phyloP scores from a whole-genome alignment of 2,329 filamentous ascomycete species.

The Xylaria sp. region DNA sequence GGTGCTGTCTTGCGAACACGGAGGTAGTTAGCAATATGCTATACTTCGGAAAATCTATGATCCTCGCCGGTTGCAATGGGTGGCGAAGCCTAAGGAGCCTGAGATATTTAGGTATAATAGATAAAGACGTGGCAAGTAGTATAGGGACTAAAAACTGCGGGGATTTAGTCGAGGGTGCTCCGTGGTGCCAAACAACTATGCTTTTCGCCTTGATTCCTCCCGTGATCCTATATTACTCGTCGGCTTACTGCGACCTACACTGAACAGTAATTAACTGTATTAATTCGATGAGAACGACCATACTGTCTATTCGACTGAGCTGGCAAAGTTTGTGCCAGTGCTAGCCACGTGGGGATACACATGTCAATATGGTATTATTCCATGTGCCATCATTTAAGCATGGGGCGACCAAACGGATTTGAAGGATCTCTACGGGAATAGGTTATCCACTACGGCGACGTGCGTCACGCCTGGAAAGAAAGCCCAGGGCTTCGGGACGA shows the following conservation, averaged over 20 bases:
- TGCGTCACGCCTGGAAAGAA: conserved; percentile 19
- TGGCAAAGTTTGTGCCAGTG: conserved; percentile 27
- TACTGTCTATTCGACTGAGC: conserved; percentile 21
- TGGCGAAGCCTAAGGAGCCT: neutral
- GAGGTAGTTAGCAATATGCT: neutral
- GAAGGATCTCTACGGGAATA: conserved; percentile 14
- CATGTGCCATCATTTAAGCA: conserved; percentile 6
- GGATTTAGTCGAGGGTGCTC: neutral
- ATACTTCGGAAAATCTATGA: neutral
- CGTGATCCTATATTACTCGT: neutral
- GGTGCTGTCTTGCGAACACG: neutral
- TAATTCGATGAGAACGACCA: neutral
- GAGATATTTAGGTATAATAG: conserved; percentile 8
- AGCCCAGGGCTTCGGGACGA: conserved; percentile 9
- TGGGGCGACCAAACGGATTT: conserved; percentile 27
- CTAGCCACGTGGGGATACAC: conserved; percentile 17
- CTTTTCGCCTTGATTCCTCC: neutral
- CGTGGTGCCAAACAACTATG: conserved; percentile 15
- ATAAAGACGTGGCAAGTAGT: conserved; percentile 26
- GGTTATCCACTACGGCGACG: conserved; percentile 10
- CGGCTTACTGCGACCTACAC: neutral
- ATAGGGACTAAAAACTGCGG: conserved; percentile 19
- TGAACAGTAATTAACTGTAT: neutral
- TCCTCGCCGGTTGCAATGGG: neutral
- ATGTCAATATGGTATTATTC: conserved; percentile 25